Base-by-base conservation (phyloP, 306 rosid genomes). In the Vigna radiata region DNA sequence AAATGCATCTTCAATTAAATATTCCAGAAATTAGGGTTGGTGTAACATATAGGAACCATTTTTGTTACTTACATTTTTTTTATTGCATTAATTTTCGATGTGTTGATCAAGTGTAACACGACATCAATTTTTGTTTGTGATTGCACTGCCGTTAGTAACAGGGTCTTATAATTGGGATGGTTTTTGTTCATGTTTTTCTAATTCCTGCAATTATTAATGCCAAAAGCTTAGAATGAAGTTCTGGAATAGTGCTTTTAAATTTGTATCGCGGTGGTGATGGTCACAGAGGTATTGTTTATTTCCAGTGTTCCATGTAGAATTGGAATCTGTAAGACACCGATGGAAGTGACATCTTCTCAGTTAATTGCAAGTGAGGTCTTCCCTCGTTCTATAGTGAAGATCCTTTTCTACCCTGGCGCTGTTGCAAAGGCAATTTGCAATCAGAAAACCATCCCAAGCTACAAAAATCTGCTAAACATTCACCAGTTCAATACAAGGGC, bases 351-450 rank as follows among this genome's bases (percentile, higher is more conserved):
- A 84, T 83, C 85, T 52, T 89, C 96, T 19, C 97, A 89, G 62
- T 78, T 94, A 70, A 72, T 90, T 74, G 88, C 89, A 56, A 82
- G 83, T 76, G 86, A 91, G 36, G 43, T 84, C 1, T 60, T 89
- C 73, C 98, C 95, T 25, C 37, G 14, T 59, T 43, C 61, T 68
- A 75, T 79, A 21, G 96, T 89, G 76, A 84, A 91, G 86, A 70
- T 83, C 46, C 84, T 94, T 21, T 86, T 91, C 46, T 91, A 90
- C 85, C 98, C 97, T 3, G 96, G 94, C 44, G 90, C 94, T 63
- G 27, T 89, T 73, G 88, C 88, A 11, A 82, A 86, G 52, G 94
- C 89, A 48, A 82, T 88, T 64, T 69, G 65, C 50, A 62, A 79
- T 12, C 67, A 73, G 15, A 72, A 78, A 73, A 43, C 77, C 62